A percentile compares a stretch with the other conserved stretches of the same genome.
phyloP scores from a whole-genome alignment of 2,329 filamentous ascomycete species.

The Fusarium agapanthi region DNA sequence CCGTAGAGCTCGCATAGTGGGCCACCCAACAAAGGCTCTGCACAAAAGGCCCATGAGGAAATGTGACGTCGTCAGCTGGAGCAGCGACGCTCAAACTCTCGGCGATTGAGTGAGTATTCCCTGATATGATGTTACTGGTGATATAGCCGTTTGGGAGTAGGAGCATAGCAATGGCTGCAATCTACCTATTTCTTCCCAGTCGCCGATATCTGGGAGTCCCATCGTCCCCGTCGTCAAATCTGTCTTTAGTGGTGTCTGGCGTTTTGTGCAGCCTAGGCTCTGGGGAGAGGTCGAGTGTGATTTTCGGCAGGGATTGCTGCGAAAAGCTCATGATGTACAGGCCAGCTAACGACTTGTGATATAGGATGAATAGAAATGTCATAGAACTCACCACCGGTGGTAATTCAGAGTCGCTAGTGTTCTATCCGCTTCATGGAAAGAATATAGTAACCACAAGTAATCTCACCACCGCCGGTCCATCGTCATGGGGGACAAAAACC shows the following conservation, averaged over 20 bases:
- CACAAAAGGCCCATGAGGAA: background rate
- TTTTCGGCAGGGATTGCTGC: background rate
- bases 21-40: background rate
- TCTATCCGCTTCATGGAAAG: no score
- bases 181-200: background rate
- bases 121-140: background rate
- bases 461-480: accelerated
- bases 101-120: background rate
- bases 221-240: background rate
- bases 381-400: accelerated
- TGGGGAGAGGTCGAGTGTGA: background rate
- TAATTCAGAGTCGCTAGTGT: no score
- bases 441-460: background rate
- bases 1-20: background rate
- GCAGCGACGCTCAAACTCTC: background rate
- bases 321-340: background rate
- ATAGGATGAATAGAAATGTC: accelerated
- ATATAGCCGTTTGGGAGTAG: background rate
- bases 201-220: accelerated
- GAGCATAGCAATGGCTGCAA: background rate
- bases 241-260: background rate
- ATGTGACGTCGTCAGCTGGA: background rate
- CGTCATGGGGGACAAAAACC: accelerated
- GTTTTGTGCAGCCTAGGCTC: background rate
- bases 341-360: background rate